phyloP scores from a whole-genome alignment of 306 rosid species.

The Hippophae rhamnoides region DNA sequence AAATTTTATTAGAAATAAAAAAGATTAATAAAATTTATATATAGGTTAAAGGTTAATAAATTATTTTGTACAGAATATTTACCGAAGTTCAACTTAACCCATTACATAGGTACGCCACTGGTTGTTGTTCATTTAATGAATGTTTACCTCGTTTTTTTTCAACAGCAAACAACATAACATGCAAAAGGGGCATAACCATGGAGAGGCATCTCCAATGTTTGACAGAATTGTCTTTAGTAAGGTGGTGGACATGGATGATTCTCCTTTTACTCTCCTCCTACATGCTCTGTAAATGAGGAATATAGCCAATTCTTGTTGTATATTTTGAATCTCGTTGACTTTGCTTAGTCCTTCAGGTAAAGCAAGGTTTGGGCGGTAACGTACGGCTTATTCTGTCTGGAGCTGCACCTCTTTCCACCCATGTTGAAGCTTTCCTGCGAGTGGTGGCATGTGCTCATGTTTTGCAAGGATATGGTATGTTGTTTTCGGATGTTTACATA shows the following conservation, averaged over 20 bases:
- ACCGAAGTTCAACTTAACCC: no score
- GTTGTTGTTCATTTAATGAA: conserved; percentile 2
- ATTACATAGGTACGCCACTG: no score
- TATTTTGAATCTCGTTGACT: conserved; percentile 23
- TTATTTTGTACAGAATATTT: no score
- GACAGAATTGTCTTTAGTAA: conserved; percentile 78
- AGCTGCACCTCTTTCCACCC: conserved; percentile 83
- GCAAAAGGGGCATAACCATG: conserved; percentile 56
- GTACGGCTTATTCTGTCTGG: conserved; percentile 90
- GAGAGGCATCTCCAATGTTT: conserved; percentile 50
- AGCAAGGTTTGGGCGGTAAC: conserved; percentile 84
- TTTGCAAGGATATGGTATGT: conserved; percentile 91
- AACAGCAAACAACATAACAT: conserved; percentile 60
- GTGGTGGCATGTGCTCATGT: conserved; percentile 91
- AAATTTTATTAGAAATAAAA: no score
- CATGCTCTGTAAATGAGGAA: conserved; percentile 6
- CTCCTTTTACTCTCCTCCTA: background rate
- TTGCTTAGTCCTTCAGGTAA: conserved; percentile 49
- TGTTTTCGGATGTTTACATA: conserved; percentile 6
- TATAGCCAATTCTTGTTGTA: background rate
- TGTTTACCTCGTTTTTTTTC: conserved; percentile 11
- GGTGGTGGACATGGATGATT: conserved; percentile 34
- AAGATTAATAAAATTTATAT: no score
- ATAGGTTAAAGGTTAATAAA: no score
- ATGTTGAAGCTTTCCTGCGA: conserved; percentile 70